A percentile compares a stretch with the other conserved stretches of the same genome.
phyloP scores from a whole-genome alignment of 1,284 basidiomycete species.

The Ganoderma lingzhi region DNA sequence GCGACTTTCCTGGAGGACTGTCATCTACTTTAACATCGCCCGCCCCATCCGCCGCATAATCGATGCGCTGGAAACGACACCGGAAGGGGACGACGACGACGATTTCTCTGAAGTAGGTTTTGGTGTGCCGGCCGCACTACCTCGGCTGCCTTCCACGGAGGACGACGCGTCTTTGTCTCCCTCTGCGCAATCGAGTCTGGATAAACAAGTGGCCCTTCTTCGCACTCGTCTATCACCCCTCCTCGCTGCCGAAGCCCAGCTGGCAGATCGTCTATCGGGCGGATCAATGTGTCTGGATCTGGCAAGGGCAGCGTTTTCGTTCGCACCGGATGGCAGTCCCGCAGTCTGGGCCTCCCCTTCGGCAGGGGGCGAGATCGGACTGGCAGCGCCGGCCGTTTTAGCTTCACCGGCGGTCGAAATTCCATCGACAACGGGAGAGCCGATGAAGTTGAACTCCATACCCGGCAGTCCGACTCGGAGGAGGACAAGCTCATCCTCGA shows the following conservation, averaged over 20 bases:
- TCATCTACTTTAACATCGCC: constrained; percentile 84
- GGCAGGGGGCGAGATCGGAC: constrained; percentile 36
- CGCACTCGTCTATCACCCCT: constrained; percentile 67
- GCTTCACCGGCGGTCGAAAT: constrained; percentile 37
- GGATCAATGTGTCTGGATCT: constrained; percentile 75
- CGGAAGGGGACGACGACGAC: constrained; percentile 58
- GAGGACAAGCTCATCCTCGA: constrained; percentile 67
- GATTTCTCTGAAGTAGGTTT: constrained; percentile 16
- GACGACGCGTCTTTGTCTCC: constrained; percentile 37
- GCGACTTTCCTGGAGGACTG: constrained; percentile 82
- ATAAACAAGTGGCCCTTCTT: constrained; percentile 56
- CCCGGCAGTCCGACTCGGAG: constrained; percentile 38
- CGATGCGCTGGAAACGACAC: constrained; percentile 70
- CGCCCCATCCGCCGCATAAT: constrained; percentile 81
- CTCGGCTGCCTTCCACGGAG: neutral
- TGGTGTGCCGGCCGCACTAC: constrained; percentile 17
- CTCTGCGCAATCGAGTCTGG: constrained; percentile 32
- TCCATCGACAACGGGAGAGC: constrained; percentile 32
- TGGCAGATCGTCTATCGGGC: constrained; percentile 76
- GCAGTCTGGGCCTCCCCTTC: constrained; percentile 55
- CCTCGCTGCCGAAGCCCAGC: constrained; percentile 63
- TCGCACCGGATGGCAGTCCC: constrained; percentile 80
- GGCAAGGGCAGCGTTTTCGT: constrained; percentile 78
- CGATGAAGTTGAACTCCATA: constrained; percentile 29
- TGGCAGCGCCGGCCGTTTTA: constrained; percentile 36